Conservation (phyloP, 1,139 yeast species). For the Yamadazyma pseudoaaseri region DNA sequence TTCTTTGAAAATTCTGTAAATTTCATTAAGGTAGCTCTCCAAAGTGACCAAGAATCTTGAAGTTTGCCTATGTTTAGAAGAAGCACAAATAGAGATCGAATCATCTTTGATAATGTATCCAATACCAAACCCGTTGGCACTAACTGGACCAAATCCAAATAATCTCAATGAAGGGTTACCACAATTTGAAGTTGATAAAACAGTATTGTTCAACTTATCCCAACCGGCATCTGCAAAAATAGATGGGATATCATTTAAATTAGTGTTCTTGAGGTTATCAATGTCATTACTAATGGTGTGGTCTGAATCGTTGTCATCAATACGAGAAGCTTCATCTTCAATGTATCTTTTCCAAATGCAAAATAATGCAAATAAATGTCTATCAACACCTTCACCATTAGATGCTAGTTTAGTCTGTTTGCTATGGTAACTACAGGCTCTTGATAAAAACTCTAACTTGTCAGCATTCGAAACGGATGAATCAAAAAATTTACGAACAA, state of each 20-base stretch:
- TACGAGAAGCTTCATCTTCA: conserved; percentile 17
- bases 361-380: conserved; percentile 84
- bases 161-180: conserved; percentile 86
- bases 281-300: conserved; percentile 22
- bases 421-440: conserved; percentile 72
- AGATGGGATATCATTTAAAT: conserved; percentile 28
- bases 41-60: conserved; percentile 75
- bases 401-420: conserved; percentile 68
- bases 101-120: conserved; percentile 88
- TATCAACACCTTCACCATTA: conserved; percentile 81
- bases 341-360: conserved; percentile 85
- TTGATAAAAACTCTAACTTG: conserved; percentile 58
- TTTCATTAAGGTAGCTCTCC: conserved; percentile 64
- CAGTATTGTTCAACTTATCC: conserved; percentile 56
- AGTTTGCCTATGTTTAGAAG: conserved; percentile 91
- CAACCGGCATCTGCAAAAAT: conserved; percentile 75
- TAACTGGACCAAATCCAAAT: conserved; percentile 92
- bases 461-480: conserved; percentile 56
- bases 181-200: conserved; percentile 46
- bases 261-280: conserved; percentile 9
- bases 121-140: conserved; percentile 87
- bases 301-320: conserved; percentile 18
- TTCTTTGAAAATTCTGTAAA: conserved; percentile 55
- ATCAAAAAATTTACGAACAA: conserved; percentile 84
- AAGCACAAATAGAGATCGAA: conserved; percentile 80